phyloP scores from a whole-genome alignment of 2,329 filamentous ascomycete species.

The Phialophora macrospora region DNA sequence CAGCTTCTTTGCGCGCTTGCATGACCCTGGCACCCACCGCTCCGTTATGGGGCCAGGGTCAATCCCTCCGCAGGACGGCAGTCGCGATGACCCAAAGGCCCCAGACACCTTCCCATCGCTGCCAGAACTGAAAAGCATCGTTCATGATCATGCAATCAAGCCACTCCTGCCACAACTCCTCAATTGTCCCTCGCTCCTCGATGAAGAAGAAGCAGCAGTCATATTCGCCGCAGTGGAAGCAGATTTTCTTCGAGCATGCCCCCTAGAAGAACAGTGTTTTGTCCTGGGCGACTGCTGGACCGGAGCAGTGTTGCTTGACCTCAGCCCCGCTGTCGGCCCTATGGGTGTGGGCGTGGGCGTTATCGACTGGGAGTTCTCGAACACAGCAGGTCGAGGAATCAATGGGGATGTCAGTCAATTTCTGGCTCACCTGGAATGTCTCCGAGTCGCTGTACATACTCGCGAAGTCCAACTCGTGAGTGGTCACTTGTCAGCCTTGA shows the following conservation, averaged over 20 bases:
- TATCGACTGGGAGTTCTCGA: constrained; percentile 30
- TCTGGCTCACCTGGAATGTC: constrained; percentile 23
- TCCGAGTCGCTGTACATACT: constrained; percentile 12
- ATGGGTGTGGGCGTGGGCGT: constrained; percentile 4
- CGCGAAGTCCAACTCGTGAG: neutral
- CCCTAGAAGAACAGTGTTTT: constrained; percentile 15
- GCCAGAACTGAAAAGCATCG: constrained; percentile 10
- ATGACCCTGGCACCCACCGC: constrained; percentile 1
- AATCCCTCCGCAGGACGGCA: no score
- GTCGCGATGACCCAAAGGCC: neutral
- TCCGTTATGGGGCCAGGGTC: neutral
- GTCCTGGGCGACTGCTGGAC: constrained; percentile 27
- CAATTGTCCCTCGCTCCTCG: constrained; percentile 12
- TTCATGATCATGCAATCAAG: constrained; percentile 22
- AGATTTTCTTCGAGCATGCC: constrained; percentile 14
- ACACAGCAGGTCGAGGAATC: constrained; percentile 14
- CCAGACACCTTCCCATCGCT: constrained; percentile 1
- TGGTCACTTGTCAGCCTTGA: constrained; percentile 17
- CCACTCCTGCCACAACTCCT: constrained; percentile 16
- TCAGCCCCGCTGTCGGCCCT: neutral
- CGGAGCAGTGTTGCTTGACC: constrained; percentile 20
- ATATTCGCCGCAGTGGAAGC: constrained; percentile 13
- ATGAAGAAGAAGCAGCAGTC: constrained; percentile 9
- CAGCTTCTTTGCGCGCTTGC: constrained; percentile 23
- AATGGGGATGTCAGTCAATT: constrained; percentile 27